Percentiles rank a stretch among this genome's conserved stretches.
Evolutionary conservation across 768 basidiomycete species (phyloP).

Genomic region (Mycena indigotica): DNA sequence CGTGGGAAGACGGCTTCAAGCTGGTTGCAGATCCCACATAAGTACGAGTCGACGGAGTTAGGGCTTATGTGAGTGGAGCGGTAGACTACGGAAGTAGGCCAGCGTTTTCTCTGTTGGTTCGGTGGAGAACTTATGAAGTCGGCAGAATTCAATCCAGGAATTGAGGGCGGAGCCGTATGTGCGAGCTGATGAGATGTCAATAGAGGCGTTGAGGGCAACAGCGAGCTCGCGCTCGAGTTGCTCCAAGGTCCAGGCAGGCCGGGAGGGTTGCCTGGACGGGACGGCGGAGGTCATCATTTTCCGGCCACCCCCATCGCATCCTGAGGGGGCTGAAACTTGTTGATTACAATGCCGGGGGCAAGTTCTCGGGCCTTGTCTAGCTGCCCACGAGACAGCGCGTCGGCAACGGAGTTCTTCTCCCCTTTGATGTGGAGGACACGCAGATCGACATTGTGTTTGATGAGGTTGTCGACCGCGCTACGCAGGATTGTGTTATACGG

Average conservation of each 20-base stretch:
- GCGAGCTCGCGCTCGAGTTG: constrained; percentile 30
- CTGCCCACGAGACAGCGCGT: too few species aligned
- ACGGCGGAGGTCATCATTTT: not conserved
- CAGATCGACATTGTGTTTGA: too few species aligned
- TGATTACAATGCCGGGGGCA: not conserved
- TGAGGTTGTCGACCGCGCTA: too few species aligned
- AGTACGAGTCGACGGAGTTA: constrained; percentile 32
- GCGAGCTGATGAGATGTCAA: constrained; percentile 15
- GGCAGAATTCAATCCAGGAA: constrained; percentile 29
- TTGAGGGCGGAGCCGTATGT: constrained; percentile 30
- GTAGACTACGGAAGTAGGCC: constrained; percentile 33
- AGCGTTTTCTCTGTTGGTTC: constrained; percentile 36
- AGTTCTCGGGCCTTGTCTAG: too few species aligned
- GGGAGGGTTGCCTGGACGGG: constrained; percentile 31
- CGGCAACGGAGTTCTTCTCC: too few species aligned
- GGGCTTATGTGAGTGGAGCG: constrained; percentile 35
- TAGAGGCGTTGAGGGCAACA: constrained; percentile 26
- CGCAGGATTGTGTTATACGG: too few species aligned
- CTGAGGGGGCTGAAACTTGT: not conserved
- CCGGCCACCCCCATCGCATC: not conserved
- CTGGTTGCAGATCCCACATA: constrained; percentile 39
- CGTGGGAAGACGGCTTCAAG: constrained; percentile 35
- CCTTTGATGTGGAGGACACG: too few species aligned
- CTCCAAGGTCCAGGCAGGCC: constrained; percentile 35
- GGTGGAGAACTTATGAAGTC: constrained; percentile 23